Percentiles rank a stretch among this genome's conserved stretches.
phyloP scores from a whole-genome alignment of 2,329 filamentous ascomycete genomes.

The Huntiella omanensis region DNA sequence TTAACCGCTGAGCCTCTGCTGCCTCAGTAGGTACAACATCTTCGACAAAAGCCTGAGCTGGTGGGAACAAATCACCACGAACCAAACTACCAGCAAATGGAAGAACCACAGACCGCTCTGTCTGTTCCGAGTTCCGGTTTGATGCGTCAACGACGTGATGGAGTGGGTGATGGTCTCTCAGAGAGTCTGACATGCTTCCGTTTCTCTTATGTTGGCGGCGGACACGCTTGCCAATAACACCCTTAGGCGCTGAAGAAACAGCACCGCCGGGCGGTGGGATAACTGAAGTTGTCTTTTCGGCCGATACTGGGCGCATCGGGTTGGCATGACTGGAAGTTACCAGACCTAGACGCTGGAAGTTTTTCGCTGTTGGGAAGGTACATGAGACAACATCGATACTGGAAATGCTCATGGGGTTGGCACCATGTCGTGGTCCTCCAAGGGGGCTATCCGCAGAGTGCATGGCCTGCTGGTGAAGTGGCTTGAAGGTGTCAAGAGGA shows the following conservation, averaged over 20 bases:
- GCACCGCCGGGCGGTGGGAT: background rate
- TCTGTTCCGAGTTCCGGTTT: constrained; percentile 35
- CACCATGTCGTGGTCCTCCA: constrained; percentile 1
- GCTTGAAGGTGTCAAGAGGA: background rate
- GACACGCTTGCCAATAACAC: constrained; percentile 38
- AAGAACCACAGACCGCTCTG: constrained; percentile 29
- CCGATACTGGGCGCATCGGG: constrained; percentile 28
- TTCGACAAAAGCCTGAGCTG: constrained; percentile 64
- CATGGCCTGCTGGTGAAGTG: background rate
- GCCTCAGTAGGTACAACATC: constrained; percentile 33
- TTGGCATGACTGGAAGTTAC: constrained; percentile 6
- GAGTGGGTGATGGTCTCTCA: constrained; percentile 40
- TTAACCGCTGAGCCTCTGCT: constrained; percentile 22
- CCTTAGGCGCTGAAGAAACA: constrained; percentile 28
- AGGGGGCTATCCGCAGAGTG: background rate
- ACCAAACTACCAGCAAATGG: constrained; percentile 71
- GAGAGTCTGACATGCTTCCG: constrained; percentile 70
- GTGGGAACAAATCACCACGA: constrained; percentile 67
- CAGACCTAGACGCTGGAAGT: constrained; percentile 17
- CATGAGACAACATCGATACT: constrained; percentile 45
- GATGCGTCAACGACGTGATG: constrained; percentile 23
- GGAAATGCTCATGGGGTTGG: constrained; percentile 31
- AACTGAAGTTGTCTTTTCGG: background rate
- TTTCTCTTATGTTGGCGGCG: constrained; percentile 59
- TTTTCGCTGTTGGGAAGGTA: constrained; percentile 37